Conservation (phyloP, 257 asterid species). For the Penstemon barbatus region DNA sequence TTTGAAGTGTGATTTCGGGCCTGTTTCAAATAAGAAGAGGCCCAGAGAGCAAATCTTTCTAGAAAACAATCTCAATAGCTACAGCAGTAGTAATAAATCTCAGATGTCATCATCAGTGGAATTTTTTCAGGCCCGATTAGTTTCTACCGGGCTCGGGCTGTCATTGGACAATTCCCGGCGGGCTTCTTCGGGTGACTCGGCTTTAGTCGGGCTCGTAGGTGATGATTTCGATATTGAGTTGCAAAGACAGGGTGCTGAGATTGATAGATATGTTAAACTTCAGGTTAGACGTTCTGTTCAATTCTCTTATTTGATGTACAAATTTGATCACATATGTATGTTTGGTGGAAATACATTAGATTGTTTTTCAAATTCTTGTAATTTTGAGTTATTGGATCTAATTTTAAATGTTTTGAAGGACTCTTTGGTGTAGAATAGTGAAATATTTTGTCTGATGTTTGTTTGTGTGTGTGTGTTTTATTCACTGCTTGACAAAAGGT, state of each 20-base stretch:
- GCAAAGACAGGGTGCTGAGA: conserved; percentile 84
- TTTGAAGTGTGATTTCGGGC: conserved; percentile 73
- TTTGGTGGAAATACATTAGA: no score
- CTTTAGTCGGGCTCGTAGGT: conserved; percentile 64
- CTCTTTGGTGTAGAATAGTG: no score
- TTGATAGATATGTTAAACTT: conserved; percentile 77
- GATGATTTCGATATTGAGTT: conserved; percentile 78
- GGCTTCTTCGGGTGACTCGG: conserved; percentile 72
- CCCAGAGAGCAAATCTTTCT: conserved; percentile 80
- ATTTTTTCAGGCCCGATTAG: conserved; percentile 79
- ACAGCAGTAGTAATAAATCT: conserved; percentile 52
- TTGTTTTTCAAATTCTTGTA: no score
- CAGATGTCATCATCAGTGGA: conserved; percentile 83
- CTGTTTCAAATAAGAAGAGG: conserved; percentile 60
- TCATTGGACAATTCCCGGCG: conserved; percentile 76
- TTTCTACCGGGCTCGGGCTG: conserved; percentile 92
- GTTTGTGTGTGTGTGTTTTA: no score
- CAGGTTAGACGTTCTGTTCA: conserved; percentile 53
- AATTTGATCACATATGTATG: no score
- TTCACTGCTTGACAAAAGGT: no score
- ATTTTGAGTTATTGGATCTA: no score
- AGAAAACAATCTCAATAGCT: conserved; percentile 45
- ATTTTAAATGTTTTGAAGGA: no score
- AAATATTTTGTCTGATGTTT: no score
- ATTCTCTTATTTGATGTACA: neutral